Evolutionary conservation across 208 protist species (phyloP).

Genomic region (Trypanosoma cruzi): DNA sequence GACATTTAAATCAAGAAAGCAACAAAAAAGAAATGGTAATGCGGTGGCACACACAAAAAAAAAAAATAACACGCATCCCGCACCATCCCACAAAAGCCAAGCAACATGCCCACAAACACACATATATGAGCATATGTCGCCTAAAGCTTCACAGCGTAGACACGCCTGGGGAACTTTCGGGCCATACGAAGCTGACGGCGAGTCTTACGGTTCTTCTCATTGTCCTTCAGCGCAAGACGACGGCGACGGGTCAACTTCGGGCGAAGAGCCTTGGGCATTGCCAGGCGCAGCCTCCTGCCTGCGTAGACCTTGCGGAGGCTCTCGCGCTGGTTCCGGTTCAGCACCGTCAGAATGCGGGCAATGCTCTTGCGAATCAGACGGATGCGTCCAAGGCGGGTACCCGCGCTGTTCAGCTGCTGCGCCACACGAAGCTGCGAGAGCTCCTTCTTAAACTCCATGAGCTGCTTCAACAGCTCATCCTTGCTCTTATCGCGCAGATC

Average conservation of each 20-base stretch:
- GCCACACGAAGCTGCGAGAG: constrained; percentile 96
- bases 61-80: not conserved
- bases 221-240: constrained; percentile 83
- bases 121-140: not conserved
- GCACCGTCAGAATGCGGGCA: constrained; percentile 97
- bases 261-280: constrained; percentile 80
- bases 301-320: constrained; percentile 95
- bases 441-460: constrained; percentile 97
- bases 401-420: constrained; percentile 93
- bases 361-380: constrained; percentile 97
- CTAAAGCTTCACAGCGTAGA: constrained; percentile 92
- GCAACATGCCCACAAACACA: not conserved
- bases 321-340: constrained; percentile 95
- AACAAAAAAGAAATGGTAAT: constrained; percentile 6
- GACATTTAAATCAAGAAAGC: constrained; percentile 1
- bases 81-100: not conserved
- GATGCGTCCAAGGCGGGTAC: constrained; percentile 95
- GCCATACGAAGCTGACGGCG: constrained; percentile 72
- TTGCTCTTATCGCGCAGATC: constrained; percentile 95
- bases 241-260: constrained; percentile 89
- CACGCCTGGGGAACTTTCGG: constrained; percentile 82
- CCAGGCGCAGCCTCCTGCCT: constrained; percentile 86
- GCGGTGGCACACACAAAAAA: not conserved
- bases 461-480: constrained; percentile 97
- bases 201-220: constrained; percentile 94